phyloP scores from a whole-genome alignment of 2,329 filamentous ascomycete genomes.

The Pestalotiopsis sp. region DNA sequence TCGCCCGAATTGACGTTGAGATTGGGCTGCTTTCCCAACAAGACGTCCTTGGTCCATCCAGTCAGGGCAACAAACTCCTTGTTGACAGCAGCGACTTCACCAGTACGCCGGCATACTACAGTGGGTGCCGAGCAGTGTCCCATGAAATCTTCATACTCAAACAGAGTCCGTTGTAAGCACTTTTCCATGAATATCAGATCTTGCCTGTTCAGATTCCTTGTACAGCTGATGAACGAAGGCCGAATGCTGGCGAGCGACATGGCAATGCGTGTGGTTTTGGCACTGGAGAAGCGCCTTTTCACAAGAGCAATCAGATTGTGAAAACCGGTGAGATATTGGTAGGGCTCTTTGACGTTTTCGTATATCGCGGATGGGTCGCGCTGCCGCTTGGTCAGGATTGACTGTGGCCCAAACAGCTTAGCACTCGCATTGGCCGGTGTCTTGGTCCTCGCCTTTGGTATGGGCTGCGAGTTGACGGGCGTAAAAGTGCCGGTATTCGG shows the following conservation, averaged over 20 bases:
- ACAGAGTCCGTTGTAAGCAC: constrained; percentile 88
- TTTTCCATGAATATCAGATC: constrained; percentile 98
- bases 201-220: constrained; percentile 81
- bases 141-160: constrained; percentile 93
- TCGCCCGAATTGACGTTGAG: constrained; percentile 79
- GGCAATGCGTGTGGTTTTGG: constrained; percentile 80
- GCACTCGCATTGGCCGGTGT: constrained; percentile 34
- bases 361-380: constrained; percentile 86
- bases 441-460: constrained; percentile 48
- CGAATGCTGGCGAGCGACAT: constrained; percentile 87
- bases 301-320: constrained; percentile 84
- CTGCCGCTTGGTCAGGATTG: constrained; percentile 59
- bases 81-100: constrained; percentile 92
- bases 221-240: constrained; percentile 90
- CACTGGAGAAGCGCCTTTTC: constrained; percentile 74
- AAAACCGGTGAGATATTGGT: constrained; percentile 87
- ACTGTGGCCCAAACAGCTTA: constrained; percentile 43
- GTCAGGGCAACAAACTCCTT: constrained; percentile 97
- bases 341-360: constrained; percentile 85
- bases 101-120: constrained; percentile 87
- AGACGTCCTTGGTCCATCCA: constrained; percentile 88
- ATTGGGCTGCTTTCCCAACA: constrained; percentile 86
- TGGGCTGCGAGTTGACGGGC: constrained; percentile 29
- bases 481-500: constrained; percentile 44
- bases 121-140: constrained; percentile 87